A percentile compares a stretch with the other conserved stretches of the same genome.
These are phyloP conservation scores for Apiospora saccharicola DNA, from an alignment of 2,329 filamentous ascomycete species.

Conservation along the genomic window DNA sequence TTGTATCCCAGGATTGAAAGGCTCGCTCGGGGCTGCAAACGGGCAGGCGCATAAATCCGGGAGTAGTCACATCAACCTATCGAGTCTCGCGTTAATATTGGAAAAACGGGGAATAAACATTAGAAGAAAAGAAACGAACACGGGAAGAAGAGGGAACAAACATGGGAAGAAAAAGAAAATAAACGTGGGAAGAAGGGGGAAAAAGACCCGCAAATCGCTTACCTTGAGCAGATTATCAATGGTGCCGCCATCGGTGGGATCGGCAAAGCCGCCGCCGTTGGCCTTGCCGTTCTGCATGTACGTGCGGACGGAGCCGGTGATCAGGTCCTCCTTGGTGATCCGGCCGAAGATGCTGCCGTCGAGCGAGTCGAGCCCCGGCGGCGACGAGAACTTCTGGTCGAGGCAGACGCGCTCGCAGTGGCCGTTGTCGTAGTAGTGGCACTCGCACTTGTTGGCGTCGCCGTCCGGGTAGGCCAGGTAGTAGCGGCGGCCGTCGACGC, in stretches of 20 bases:
- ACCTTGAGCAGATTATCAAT: slow-evolving; percentile 34
- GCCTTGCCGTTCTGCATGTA: slow-evolving; percentile 41
- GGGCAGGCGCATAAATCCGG: slow-evolving; percentile 47
- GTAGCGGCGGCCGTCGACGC: slow-evolving; percentile 40
- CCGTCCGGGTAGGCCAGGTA: slow-evolving; percentile 42
- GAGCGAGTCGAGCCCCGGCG: slow-evolving; percentile 39
- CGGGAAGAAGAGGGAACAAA: too few relatives aligned
- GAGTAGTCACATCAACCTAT: slow-evolving; percentile 41
- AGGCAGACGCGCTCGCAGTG: slow-evolving; percentile 31
- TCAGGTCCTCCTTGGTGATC: slow-evolving; percentile 38
- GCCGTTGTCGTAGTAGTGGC: slow-evolving; percentile 21
- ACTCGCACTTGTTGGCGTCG: slow-evolving; percentile 29
- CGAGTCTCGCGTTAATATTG: too few relatives aligned
- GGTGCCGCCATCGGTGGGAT: slow-evolving; percentile 36
- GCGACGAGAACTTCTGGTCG: slow-evolving; percentile 37
- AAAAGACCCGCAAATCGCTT: too few relatives aligned
- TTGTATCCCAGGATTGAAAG: slow-evolving; percentile 41
- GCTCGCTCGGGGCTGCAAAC: slow-evolving; percentile 47
- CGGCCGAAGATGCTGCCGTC: slow-evolving; percentile 35
- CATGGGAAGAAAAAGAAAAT: too few relatives aligned
- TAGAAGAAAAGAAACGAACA: too few relatives aligned
- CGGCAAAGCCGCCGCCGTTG: slow-evolving; percentile 39
- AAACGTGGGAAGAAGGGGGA: too few relatives aligned
- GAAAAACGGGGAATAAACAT: too few relatives aligned
- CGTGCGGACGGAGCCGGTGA: slow-evolving; percentile 39